Base-by-base conservation (phyloP, 1,284 basidiomycete species). In the Pseudozyma sp. region DNA sequence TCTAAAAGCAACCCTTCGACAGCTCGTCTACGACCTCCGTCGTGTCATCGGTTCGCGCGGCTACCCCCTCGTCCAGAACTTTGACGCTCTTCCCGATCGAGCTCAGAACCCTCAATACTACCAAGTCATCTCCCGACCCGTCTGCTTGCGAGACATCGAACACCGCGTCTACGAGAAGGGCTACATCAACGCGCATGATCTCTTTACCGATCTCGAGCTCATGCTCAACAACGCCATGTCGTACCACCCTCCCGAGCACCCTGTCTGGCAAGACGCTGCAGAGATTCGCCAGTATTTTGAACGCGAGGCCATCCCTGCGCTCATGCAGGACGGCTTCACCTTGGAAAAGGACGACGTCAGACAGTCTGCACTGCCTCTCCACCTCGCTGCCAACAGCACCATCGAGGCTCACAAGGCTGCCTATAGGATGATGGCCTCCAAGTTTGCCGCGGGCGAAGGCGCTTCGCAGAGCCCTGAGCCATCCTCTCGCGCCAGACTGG, bases 141-240 rank as follows among this genome's bases (percentile, higher is more conserved):
- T 83, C 48, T 72, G 68, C 30, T 44, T 84, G n/a, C 52, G 56
- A 0, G 75, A 79, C 48, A 81, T 84, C 30, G 75, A 82, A 30
- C 62, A 60, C n/a, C 56, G 68, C 30, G 68, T 80, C 29, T 61
- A 56, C n/a, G 53, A 60, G 16, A 82, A 79, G 43, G 56, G 39
- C 40, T 84, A 83, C 68, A 69, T 77, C 54, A 82, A 78, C 40
- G 70, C 80, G 0, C 54, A 81, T 43, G 77, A 77, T 7, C 68
- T 82, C 16, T 71, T 82, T 50, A 39, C 51, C 24, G 81, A 82
- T 40, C 54, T 84, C 35, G 62, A 74, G 48, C 67, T 69, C 30
- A 84, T 84, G 81, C 73, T 82, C 48, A 70, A 72, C 71, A 84
- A 84, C 55, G 82, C 82, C 11, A 67, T 81, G 59, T 70, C 69